These are phyloP conservation scores for Intubia oerlemansii DNA, from an alignment of 2,329 filamentous ascomycete genomes.

Conservation along the genomic window DNA sequence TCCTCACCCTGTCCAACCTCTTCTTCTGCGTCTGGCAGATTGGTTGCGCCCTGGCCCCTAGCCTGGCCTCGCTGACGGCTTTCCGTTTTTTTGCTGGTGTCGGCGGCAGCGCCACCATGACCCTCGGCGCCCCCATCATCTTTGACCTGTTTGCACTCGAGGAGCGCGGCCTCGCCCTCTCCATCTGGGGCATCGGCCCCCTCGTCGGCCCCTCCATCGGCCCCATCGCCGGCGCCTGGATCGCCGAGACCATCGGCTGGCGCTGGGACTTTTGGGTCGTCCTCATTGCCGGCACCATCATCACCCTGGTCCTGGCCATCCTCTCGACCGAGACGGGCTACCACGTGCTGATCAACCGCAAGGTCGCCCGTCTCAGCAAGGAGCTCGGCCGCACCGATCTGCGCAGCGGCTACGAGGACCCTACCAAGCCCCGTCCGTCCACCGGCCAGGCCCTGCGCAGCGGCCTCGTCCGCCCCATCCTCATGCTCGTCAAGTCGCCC, in stretches of 20 bases:
- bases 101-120: conserved; percentile 7
- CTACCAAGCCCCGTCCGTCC: background rate
- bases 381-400: conserved; percentile 24
- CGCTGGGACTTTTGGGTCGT: conserved; percentile 24
- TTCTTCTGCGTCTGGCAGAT: conserved; percentile 45
- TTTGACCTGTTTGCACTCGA: conserved; percentile 17
- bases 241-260: conserved; percentile 21
- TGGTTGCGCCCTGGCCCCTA: conserved; percentile 38
- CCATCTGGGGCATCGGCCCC: conserved; percentile 16
- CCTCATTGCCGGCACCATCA: conserved; percentile 20
- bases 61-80: conserved; percentile 18
- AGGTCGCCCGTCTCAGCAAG: conserved; percentile 21
- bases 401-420: conserved; percentile 21
- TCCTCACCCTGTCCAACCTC: conserved; percentile 49
- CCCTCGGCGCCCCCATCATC: conserved; percentile 7
- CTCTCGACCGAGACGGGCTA: conserved; percentile 26
- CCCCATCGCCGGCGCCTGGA: conserved; percentile 26
- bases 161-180: conserved; percentile 35
- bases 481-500: conserved; percentile 26
- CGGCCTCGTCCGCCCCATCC: conserved; percentile 28
- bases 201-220: conserved; percentile 19
- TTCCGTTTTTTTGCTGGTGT: conserved; percentile 9
- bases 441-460: conserved; percentile 12
- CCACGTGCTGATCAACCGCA: conserved; percentile 26
- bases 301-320: conserved; percentile 16